Base-by-base conservation (phyloP, 495 filamentous ascomycete genomes). In the Entonaema liquescens region DNA sequence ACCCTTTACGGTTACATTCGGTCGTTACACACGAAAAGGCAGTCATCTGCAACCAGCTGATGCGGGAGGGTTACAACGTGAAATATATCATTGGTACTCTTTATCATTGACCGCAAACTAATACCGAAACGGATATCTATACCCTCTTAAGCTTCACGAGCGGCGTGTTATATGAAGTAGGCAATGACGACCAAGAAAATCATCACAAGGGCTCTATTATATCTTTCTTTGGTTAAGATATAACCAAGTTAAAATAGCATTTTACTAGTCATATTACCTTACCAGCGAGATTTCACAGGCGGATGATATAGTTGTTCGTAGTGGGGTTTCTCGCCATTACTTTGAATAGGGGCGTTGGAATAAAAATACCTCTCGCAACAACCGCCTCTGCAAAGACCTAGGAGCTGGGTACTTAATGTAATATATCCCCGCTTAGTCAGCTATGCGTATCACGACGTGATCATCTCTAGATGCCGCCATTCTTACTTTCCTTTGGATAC, bases 31-130 rank as follows among this genome's bases (percentile, higher is more conserved):
- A 74, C 71, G 42, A 62, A 70, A 61, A 54, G 36, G 57, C 23
- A 63, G 71, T 73, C 66, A 70, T 73, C 71, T 70, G 67, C 59
- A 47, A 59, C 50, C 50, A 40, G 36, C 29, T 57, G 38, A 60
- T 74, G 63, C 54, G 36, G 67, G 65, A 70, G 71, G 71, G 71
- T 73, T 73, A n/a, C 71, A 73, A 38, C 62, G 35, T 42, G 1
- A 55, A 69, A 35, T 53, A 53, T 59, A 25, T 23, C 61, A 62
- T 65, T 57, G 15, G 35, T 15, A 65, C n/a, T 59, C 13, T 62
- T 70, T 70, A 73, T 73, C 71, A 62, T 67, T 47, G 36, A 65
- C 65, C 17, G 23, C 44, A 66, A 52, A 33, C 61, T 26, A 65
- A 55, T 60, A 53, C 33, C 65, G 15, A 66, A 29, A 17, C 17